A percentile compares a stretch with the other conserved stretches of the same genome.
These are phyloP conservation scores for Forsythia viridissima DNA, from an alignment of 257 asterid genomes.

Conservation along the genomic window DNA sequence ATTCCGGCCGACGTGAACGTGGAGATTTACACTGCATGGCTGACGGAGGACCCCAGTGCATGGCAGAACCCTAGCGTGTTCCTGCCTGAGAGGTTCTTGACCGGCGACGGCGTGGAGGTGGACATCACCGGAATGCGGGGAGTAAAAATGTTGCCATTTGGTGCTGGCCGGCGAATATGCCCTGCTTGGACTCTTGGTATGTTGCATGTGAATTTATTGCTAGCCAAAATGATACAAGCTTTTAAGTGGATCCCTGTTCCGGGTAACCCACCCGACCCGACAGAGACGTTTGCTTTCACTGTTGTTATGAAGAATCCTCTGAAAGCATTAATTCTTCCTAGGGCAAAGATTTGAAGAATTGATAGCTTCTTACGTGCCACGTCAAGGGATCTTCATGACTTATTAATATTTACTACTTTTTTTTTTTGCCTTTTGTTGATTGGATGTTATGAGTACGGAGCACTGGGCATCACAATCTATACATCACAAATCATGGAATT, in stretches of 20 bases:
- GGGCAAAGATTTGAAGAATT: constrained; percentile 50
- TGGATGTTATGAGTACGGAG: no score
- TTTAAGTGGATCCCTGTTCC: constrained; percentile 83
- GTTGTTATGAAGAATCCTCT: constrained; percentile 90
- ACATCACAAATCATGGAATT: no score
- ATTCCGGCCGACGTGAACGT: constrained; percentile 74
- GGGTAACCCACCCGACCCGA: constrained; percentile 82
- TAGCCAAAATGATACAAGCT: constrained; percentile 82
- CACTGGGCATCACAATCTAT: no score
- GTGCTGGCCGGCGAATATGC: constrained; percentile 90
- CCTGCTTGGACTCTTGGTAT: constrained; percentile 92
- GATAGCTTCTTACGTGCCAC: neutral
- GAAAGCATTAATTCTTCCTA: constrained; percentile 71
- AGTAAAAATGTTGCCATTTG: constrained; percentile 90
- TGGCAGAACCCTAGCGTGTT: constrained; percentile 75
- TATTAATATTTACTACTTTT: no score
- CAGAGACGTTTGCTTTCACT: constrained; percentile 86
- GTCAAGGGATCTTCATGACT: no score
- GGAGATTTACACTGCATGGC: constrained; percentile 89
- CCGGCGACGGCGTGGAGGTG: constrained; percentile 86
- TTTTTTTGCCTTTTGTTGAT: no score
- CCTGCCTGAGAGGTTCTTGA: constrained; percentile 78
- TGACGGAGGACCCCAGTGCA: constrained; percentile 70
- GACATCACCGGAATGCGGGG: constrained; percentile 84
- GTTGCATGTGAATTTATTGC: constrained; percentile 62